Evolutionary conservation across 2,329 filamentous ascomycete species (phyloP).

Genomic region (Calonectria pauciramosa): DNA sequence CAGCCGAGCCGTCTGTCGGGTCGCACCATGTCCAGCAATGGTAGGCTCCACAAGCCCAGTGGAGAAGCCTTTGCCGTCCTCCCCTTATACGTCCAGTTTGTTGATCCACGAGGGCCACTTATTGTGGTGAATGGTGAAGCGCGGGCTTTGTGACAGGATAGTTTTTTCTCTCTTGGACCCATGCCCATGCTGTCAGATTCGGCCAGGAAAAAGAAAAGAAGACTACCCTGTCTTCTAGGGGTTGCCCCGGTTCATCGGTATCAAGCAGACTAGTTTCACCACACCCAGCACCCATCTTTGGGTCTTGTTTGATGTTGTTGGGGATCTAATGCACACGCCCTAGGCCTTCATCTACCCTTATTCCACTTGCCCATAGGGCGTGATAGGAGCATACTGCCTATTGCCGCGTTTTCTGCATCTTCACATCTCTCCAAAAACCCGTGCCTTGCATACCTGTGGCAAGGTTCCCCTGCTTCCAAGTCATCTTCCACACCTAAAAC

Average conservation of each 20-base stretch:
- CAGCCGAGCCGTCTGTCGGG: slow-evolving; percentile 8
- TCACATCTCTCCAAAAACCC: not conserved
- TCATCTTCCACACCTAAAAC: not conserved
- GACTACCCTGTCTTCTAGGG: not conserved
- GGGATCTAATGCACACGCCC: not conserved
- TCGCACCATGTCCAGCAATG: slow-evolving; percentile 17
- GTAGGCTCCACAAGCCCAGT: slow-evolving; percentile 13
- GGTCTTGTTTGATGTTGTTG: slow-evolving; percentile 7
- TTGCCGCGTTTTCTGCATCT: not conserved
- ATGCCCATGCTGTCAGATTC: slow-evolving; percentile 13
- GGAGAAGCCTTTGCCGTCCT: not conserved
- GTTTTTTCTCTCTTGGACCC: not conserved
- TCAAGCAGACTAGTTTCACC: slow-evolving; percentile 22
- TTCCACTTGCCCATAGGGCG: not conserved
- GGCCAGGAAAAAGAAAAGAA: slow-evolving; percentile 2
- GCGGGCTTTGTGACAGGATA: not conserved
- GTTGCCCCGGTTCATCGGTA: slow-evolving; percentile 18
- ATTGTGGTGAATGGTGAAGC: not conserved
- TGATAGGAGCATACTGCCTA: not conserved
- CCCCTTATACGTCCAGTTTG: not conserved
- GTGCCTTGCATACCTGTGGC: not conserved
- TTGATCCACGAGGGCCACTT: slow-evolving; percentile 15
- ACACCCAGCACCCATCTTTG: not conserved
- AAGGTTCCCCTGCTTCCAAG: slow-evolving; percentile 12
- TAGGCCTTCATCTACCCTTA: not conserved